Conservation (phyloP, 192 early-diverging fungal species). For the Thoreauomyces humboldtii region DNA sequence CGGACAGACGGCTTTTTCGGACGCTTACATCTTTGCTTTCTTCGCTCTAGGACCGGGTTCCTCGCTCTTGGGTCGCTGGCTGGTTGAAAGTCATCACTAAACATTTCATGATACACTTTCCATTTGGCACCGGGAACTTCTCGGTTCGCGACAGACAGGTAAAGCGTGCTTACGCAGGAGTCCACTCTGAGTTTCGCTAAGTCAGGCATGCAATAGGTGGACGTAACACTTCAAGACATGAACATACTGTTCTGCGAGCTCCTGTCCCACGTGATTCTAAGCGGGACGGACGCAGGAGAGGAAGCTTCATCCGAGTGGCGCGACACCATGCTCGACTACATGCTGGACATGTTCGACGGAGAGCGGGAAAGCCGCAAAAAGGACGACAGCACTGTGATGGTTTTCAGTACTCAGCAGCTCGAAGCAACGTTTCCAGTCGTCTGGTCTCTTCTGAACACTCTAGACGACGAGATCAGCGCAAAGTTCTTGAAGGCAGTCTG, state of each 20-base stretch:
- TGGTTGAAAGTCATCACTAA: constrained; percentile 62
- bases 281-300: constrained; percentile 13
- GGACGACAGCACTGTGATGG: not conserved
- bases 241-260: constrained; percentile 69
- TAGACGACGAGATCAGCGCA: not conserved
- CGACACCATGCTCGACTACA: constrained; percentile 56
- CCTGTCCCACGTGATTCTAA: constrained; percentile 52
- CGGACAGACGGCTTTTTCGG: too few species aligned
- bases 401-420: constrained; percentile 10
- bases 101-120: constrained; percentile 72
- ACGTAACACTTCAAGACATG: constrained; percentile 59
- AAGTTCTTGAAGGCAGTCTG: constrained; percentile 8
- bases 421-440: constrained; percentile 30
- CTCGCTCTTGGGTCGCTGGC: constrained; percentile 41
- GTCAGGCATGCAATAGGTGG: constrained; percentile 51
- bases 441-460: constrained; percentile 22
- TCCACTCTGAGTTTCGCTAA: not conserved
- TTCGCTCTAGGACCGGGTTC: constrained; percentile 25
- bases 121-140: constrained; percentile 62
- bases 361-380: not conserved
- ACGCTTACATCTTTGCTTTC: too few species aligned
- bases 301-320: constrained; percentile 41
- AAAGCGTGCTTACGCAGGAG: not conserved
- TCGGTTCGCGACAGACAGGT: constrained; percentile 55
- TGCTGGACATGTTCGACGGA: constrained; percentile 49